Percentiles rank a stretch among this genome's conserved stretches.
These are phyloP conservation scores for Penicillium sp. DNA, from an alignment of 2,329 filamentous ascomycete genomes.

Conservation along the genomic window DNA sequence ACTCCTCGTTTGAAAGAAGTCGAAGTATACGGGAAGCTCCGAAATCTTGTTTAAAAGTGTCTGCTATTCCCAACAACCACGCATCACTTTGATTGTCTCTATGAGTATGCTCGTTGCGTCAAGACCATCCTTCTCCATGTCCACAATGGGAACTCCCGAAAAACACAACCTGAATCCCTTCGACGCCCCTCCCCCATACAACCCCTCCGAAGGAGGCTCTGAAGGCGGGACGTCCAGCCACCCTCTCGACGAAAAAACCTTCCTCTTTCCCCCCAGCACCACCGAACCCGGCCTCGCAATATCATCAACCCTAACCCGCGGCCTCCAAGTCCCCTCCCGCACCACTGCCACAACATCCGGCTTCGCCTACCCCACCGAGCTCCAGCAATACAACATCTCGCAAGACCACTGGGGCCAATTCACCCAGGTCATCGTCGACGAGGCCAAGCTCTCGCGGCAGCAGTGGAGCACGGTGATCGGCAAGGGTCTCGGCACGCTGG, in stretches of 20 bases:
- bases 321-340: slow-evolving; percentile 34
- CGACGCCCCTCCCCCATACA: slow-evolving; percentile 12
- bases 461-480: slow-evolving; percentile 35
- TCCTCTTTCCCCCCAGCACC: slow-evolving; percentile 18
- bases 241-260: slow-evolving; percentile 6
- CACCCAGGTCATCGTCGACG: slow-evolving; percentile 29
- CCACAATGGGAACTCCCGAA: background rate
- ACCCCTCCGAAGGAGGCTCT: background rate
- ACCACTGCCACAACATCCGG: slow-evolving; percentile 30
- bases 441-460: slow-evolving; percentile 28
- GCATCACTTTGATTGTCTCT: background rate
- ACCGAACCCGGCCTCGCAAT: slow-evolving; percentile 22
- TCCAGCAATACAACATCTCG: slow-evolving; percentile 23
- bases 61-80: background rate
- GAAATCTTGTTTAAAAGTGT: background rate
- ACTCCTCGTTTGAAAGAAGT: background rate
- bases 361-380: slow-evolving; percentile 32
- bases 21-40: background rate
- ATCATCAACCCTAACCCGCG: slow-evolving; percentile 24
- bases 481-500: slow-evolving; percentile 31
- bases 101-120: background rate
- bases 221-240: background rate
- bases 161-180: background rate
- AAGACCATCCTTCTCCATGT: background rate
- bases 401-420: slow-evolving; percentile 29